phyloP scores from a whole-genome alignment of 257 asterid species.

The Solanum appendiculatum region DNA sequence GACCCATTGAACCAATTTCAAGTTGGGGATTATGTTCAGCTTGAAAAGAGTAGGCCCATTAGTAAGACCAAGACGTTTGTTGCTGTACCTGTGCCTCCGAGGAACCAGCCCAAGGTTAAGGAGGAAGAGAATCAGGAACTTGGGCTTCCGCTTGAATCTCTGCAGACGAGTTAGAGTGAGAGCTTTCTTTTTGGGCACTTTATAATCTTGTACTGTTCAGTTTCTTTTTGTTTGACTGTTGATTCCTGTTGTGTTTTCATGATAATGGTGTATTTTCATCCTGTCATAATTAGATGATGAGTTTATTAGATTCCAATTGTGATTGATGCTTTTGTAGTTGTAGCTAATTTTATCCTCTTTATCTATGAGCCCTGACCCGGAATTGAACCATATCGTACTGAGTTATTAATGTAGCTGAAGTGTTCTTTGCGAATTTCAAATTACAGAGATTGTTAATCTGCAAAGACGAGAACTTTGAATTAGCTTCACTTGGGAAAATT shows the following conservation, averaged over 20 bases:
- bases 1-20: constrained; percentile 77
- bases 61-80: constrained; percentile 72
- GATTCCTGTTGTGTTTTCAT: neutral
- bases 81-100: constrained; percentile 45
- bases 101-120: constrained; percentile 18
- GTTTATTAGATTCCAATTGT: neutral
- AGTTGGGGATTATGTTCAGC: constrained; percentile 79
- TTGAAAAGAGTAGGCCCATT: constrained; percentile 65
- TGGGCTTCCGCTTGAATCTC: constrained; percentile 17
- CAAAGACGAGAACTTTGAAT: neutral
- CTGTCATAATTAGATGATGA: neutral
- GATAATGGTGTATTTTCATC: neutral
- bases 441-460: neutral
- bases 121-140: constrained; percentile 18
- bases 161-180: neutral
- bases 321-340: neutral
- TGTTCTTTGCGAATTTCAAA: neutral
- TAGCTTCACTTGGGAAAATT: neutral
- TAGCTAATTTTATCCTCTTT: neutral
- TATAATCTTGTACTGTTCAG: neutral
- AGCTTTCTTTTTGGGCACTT: neutral
- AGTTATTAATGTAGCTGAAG: neutral
- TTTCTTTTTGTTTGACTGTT: neutral
- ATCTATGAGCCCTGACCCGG: neutral
- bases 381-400: neutral